Conservation (phyloP, 148 eudicot species). For the Selenicereus undatus region DNA sequence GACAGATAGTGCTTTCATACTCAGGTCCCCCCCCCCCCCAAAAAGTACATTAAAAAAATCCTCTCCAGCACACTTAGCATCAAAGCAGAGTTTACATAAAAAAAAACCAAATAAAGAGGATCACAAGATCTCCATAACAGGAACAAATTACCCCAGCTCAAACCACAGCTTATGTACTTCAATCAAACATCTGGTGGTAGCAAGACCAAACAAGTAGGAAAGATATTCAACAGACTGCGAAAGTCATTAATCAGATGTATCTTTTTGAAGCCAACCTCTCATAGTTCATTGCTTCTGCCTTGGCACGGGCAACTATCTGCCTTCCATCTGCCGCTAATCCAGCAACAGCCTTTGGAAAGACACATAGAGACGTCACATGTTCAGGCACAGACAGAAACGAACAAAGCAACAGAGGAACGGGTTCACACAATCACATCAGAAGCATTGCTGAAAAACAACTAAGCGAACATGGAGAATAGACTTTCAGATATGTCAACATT, state of each 20-base stretch:
- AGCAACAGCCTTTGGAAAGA: slow-evolving; percentile 35
- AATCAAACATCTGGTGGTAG: no score
- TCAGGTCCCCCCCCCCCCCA: no score
- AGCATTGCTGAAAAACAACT: no score
- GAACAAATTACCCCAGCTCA: not conserved
- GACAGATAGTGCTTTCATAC: no score
- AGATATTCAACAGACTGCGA: not conserved
- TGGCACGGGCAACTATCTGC: slow-evolving; percentile 51
- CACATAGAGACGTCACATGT: not conserved
- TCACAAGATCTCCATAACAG: not conserved
- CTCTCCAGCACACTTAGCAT: no score
- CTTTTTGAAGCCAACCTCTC: slow-evolving; percentile 34
- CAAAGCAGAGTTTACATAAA: no score
- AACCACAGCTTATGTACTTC: not conserved
- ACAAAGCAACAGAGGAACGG: not conserved
- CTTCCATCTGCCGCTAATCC: slow-evolving; percentile 58
- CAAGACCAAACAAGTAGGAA: not conserved
- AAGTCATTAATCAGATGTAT: not conserved
- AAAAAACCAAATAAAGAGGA: no score
- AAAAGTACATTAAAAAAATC: no score
- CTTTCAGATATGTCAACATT: no score
- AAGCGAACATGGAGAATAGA: no score
- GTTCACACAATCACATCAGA: not conserved
- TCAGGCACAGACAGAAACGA: not conserved
- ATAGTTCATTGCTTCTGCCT: slow-evolving; percentile 45